Conservation (phyloP, 2,329 filamentous ascomycete genomes). For the Fusarium vanettenii region DNA sequence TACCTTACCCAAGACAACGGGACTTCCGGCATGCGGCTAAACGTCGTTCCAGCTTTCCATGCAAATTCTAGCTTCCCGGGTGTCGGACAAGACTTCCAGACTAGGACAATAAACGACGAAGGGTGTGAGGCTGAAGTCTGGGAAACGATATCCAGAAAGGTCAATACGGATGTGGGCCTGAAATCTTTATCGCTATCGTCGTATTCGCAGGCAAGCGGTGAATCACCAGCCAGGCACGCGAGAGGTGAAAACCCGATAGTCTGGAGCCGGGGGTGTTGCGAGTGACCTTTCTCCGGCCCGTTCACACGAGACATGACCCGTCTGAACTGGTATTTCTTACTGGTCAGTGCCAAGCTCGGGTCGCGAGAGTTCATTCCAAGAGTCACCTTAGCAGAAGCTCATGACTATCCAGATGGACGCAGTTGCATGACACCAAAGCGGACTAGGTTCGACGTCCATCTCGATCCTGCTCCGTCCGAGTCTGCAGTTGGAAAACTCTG, state of each 20-base stretch:
- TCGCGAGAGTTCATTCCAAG: not conserved
- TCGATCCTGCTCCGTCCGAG: not conserved
- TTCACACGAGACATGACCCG: not conserved
- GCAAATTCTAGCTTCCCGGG: not conserved
- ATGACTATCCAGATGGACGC: not conserved
- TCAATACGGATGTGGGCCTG: not conserved
- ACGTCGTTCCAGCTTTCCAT: not conserved
- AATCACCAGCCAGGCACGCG: constrained; percentile 9
- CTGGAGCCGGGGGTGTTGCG: constrained; percentile 8
- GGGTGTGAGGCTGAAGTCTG: not conserved
- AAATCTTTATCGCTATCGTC: not conserved
- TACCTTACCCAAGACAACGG: constrained; percentile 11
- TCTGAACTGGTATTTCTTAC: not conserved
- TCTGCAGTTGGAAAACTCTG: not conserved
- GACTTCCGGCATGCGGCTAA: constrained; percentile 19
- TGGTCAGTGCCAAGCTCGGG: not conserved
- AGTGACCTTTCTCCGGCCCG: not conserved
- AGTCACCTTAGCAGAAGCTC: constrained; percentile 8
- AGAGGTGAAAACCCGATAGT: constrained; percentile 5
- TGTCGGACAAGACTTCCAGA: constrained; percentile 15
- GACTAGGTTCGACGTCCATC: not conserved
- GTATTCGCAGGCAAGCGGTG: constrained; percentile 2
- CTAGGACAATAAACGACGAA: not conserved
- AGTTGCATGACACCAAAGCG: not conserved
- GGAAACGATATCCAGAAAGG: not conserved